Evolutionary conservation across 352 stramenopile genomes (phyloP).

Genomic region (Pythium insidiosum): DNA sequence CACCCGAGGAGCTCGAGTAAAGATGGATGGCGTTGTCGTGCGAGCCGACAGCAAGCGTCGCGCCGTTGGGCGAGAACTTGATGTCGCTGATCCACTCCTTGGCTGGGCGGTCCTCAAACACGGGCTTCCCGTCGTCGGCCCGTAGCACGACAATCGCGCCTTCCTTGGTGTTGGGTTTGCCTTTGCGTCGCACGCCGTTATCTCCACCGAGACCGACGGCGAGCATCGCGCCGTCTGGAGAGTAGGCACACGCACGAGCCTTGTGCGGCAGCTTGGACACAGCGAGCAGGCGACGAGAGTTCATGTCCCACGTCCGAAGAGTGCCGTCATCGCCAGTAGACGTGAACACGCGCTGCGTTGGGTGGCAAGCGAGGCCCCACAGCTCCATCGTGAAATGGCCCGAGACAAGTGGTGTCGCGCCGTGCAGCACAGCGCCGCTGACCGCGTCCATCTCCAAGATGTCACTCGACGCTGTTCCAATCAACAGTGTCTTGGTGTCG

Average conservation of each 20-base stretch:
- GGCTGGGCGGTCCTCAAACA: constrained; percentile 51
- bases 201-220: constrained; percentile 74
- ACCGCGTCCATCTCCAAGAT: constrained; percentile 69
- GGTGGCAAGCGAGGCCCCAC: constrained; percentile 79
- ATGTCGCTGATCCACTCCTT: constrained; percentile 78
- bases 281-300: constrained; percentile 32
- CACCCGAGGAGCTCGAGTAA: constrained; percentile 19
- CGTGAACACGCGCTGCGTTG: constrained; percentile 41
- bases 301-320: constrained; percentile 80
- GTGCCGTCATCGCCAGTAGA: constrained; percentile 78
- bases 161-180: constrained; percentile 28
- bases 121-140: constrained; percentile 15
- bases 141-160: constrained; percentile 35
- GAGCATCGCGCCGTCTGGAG: constrained; percentile 76
- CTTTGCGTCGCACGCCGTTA: constrained; percentile 36
- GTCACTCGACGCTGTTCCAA: constrained; percentile 84
- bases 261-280: constrained; percentile 30
- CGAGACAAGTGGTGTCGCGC: constrained; percentile 31
- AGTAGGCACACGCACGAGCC: constrained; percentile 78
- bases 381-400: constrained; percentile 71
- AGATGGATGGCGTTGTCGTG: constrained; percentile 73
- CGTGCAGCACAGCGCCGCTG: constrained; percentile 25
- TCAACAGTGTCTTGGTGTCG: constrained; percentile 43
- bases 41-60: constrained; percentile 44
- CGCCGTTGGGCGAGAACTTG: constrained; percentile 57